Evolutionary conservation across 345 rosid species (phyloP), one percentile per base, ranked within the genome.

Genomic region (Brassica napus): DNA sequence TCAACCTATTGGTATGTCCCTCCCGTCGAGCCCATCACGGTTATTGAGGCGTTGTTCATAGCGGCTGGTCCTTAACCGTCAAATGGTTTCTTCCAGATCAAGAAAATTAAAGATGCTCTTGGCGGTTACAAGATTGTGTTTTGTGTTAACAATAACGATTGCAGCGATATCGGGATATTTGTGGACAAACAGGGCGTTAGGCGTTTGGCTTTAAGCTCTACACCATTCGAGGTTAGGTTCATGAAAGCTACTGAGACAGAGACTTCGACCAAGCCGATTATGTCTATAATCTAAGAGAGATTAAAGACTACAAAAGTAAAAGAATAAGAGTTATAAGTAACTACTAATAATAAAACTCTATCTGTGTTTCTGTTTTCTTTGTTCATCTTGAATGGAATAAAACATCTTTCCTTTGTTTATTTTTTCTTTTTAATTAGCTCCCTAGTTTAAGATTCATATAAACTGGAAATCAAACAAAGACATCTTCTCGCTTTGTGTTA

Each of bases 121-220:
- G 37, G 37, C 8, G 37, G 37, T 34, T 34, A 34, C 37, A 34
- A 34, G 37, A 34, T 34, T 34, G 37, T 34, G 37, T 34, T 34
- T 34, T 34, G 37, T 34, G 6, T 6, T 34, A 34, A 34, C 8
- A 6, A 6, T 55, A 18, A 7, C 4, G 12, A 57, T 8, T 57
- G 65, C 65, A 14, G 6, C 16, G 18, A 28, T 39, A 65, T 89
- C 34, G 91, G 93, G 21, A 67, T 87, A 44, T 89, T 66, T 31
- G 37, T 76, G 0, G 88, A 88, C 2, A 9, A 10, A 11, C 54
- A 37, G 2, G 85, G 86, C 14, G 78, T 26, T 5, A 30, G 91
- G 42, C 83, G 87, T 68, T 74, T 89, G 78, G 92, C 90, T 63
- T 71, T 89, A 44, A 85, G 80, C n/a, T 84, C 84, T 39, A 54